Conservation (phyloP, 305 asterid species). For the Petunia hybrid region DNA sequence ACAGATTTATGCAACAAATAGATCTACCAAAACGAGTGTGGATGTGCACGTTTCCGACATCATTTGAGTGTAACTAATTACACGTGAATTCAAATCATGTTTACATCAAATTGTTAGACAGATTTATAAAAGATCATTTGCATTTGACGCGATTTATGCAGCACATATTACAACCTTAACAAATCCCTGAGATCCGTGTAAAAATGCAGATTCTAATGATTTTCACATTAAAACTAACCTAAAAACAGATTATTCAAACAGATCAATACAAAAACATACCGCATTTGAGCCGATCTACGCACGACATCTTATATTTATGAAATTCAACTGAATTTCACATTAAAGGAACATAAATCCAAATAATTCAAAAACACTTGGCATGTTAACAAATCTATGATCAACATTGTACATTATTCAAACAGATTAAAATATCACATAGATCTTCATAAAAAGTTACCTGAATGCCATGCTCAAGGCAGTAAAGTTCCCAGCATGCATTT, state of each 20-base stretch:
- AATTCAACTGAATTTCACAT: background rate
- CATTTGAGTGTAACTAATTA: background rate
- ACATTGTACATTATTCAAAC: background rate
- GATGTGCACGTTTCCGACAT: background rate
- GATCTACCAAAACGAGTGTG: background rate
- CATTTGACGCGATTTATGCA: background rate
- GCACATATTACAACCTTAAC: background rate
- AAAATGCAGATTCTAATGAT: background rate
- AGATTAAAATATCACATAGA: background rate
- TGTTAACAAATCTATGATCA: too few species aligned
- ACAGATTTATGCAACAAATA: background rate
- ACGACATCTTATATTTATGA: background rate
- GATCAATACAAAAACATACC: slow-evolving; percentile 1
- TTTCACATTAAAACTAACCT: background rate
- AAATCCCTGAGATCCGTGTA: background rate
- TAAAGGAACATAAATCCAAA: background rate
- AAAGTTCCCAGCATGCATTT: slow-evolving; percentile 46
- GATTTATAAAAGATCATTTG: background rate
- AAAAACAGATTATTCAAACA: background rate
- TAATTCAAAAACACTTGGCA: background rate
- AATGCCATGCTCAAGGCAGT: slow-evolving; percentile 46
- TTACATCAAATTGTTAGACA: background rate
- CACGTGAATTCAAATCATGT: background rate
- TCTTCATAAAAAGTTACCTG: slow-evolving; percentile 16
- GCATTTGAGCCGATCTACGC: background rate